These are phyloP conservation scores for Coemansia umbellata DNA, from an alignment of 192 early-diverging fungal genomes.

Conservation along the genomic window DNA sequence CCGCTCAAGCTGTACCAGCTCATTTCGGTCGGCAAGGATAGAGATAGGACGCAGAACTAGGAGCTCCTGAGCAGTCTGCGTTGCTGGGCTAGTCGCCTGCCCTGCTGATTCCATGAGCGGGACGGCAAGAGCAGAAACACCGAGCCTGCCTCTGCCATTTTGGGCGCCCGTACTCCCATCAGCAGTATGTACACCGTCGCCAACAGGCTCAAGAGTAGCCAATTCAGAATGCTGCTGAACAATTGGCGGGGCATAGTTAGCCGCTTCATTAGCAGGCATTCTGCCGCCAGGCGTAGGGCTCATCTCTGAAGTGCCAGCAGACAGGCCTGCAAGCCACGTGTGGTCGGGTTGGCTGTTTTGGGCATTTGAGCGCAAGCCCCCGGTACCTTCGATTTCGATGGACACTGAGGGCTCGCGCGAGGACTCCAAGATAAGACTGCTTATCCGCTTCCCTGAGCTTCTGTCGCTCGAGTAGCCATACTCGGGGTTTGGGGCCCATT, in stretches of 20 bases:
- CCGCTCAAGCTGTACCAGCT: not conserved
- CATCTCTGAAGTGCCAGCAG: not conserved
- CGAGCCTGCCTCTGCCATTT: not conserved
- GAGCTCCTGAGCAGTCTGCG: constrained; percentile 21
- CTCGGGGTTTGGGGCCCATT: constrained; percentile 12
- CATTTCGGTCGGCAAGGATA: constrained; percentile 1
- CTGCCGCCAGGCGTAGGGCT: not conserved
- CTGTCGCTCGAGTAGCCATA: constrained; percentile 20
- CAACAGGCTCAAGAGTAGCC: not conserved
- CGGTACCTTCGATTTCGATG: constrained; percentile 17
- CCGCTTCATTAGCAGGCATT: not conserved
- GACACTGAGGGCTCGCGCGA: constrained; percentile 37
- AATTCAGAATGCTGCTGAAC: not conserved
- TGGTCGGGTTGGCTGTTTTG: not conserved
- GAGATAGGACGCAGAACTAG: constrained; percentile 44
- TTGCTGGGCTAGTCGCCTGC: constrained; percentile 7
- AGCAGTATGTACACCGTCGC: not conserved
- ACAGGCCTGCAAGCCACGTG: not conserved
- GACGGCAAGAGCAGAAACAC: not conserved
- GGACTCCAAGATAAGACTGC: constrained; percentile 22
- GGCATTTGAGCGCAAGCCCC: not conserved
- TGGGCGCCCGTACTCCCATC: not conserved
- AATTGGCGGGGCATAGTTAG: not conserved
- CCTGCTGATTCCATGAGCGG: too few relatives aligned
- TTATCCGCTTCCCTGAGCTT: constrained; percentile 15